These are phyloP conservation scores for Penstemon newberryi DNA, from an alignment of 257 asterid species.

Conservation along the genomic window DNA sequence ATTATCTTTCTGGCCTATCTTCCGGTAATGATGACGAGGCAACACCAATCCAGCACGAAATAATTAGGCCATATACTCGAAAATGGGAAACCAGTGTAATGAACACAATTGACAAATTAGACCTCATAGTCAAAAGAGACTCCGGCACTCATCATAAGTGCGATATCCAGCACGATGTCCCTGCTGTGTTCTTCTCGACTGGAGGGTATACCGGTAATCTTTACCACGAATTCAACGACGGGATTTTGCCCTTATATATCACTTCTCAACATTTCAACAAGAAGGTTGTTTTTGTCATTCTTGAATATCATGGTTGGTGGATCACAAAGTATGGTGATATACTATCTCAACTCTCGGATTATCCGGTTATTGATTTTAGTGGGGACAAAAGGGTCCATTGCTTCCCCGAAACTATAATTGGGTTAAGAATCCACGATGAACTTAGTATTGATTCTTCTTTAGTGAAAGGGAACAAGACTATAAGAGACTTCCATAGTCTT, in stretches of 20 bases:
- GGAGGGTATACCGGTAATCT: conserved; percentile 96
- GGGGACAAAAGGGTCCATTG: conserved; percentile 65
- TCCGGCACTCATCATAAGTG: conserved; percentile 38
- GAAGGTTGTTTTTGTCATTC: conserved; percentile 73
- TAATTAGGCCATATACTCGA: conserved; percentile 77
- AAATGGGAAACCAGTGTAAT: conserved; percentile 82
- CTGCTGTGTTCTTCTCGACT: conserved; percentile 85
- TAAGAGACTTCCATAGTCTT: conserved; percentile 54
- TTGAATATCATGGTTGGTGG: conserved; percentile 92
- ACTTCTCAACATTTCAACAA: conserved; percentile 66
- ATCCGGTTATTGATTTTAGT: conserved; percentile 54
- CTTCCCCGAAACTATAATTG: conserved; percentile 72
- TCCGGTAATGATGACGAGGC: conserved; percentile 30
- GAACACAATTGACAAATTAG: conserved; percentile 56
- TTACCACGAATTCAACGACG: conserved; percentile 93
- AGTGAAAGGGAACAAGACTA: conserved; percentile 49
- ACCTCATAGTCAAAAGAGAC: conserved; percentile 46
- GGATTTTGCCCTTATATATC: conserved; percentile 80
- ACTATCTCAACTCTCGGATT: conserved; percentile 61
- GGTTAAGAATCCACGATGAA: conserved; percentile 76
- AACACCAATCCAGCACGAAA: conserved; percentile 46
- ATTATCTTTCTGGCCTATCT: conserved; percentile 19
- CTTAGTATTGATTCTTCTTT: conserved; percentile 49
- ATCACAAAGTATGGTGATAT: conserved; percentile 73
- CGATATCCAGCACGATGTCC: conserved; percentile 66